A percentile compares a stretch with the other conserved stretches of the same genome.
These are phyloP conservation scores for Pythium myriotylum DNA, from an alignment of 352 stramenopile species.

Conservation along the genomic window DNA sequence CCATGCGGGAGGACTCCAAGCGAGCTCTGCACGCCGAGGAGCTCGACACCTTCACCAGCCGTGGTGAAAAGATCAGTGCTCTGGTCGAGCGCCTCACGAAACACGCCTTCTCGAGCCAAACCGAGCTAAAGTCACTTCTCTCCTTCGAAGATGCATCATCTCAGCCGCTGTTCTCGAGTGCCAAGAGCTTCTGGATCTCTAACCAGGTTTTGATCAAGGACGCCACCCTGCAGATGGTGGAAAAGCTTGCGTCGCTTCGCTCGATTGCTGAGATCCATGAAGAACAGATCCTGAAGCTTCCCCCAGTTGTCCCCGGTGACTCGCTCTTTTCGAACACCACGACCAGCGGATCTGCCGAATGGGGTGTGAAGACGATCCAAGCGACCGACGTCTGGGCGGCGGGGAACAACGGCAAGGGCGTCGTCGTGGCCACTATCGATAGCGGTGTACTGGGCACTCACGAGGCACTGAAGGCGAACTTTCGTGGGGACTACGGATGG, in stretches of 20 bases:
- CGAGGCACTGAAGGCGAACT: slow-evolving; percentile 10
- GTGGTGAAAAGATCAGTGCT: slow-evolving; percentile 27
- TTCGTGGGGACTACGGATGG: slow-evolving; percentile 8
- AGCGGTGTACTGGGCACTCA: slow-evolving; percentile 29
- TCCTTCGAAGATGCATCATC: slow-evolving; percentile 7
- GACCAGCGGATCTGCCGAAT: slow-evolving; percentile 8
- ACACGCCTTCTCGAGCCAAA: slow-evolving; percentile 10
- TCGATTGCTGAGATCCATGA: slow-evolving; percentile 9
- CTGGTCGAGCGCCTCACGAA: slow-evolving; percentile 19
- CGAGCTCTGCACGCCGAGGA: slow-evolving; percentile 9
- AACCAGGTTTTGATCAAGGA: slow-evolving; percentile 18
- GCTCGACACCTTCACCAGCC: slow-evolving; percentile 1
- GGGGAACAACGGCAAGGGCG: slow-evolving; percentile 15
- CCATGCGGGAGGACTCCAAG: slow-evolving; percentile 1
- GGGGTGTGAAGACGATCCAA: slow-evolving; percentile 16
- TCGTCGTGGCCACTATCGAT: slow-evolving; percentile 29
- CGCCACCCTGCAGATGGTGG: slow-evolving; percentile 9
- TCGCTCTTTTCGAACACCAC: slow-evolving; percentile 1
- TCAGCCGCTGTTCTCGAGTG: background rate
- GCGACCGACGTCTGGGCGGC: slow-evolving; percentile 19
- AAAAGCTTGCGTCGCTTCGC: slow-evolving; percentile 21
- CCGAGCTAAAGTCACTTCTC: slow-evolving; percentile 4
- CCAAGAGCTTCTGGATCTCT: slow-evolving; percentile 15
- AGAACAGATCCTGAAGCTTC: background rate
- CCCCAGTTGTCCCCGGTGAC: background rate